A percentile compares a stretch with the other conserved stretches of the same genome.
phyloP scores from a whole-genome alignment of 208 protist species.

The Trypanosoma brucei region DNA sequence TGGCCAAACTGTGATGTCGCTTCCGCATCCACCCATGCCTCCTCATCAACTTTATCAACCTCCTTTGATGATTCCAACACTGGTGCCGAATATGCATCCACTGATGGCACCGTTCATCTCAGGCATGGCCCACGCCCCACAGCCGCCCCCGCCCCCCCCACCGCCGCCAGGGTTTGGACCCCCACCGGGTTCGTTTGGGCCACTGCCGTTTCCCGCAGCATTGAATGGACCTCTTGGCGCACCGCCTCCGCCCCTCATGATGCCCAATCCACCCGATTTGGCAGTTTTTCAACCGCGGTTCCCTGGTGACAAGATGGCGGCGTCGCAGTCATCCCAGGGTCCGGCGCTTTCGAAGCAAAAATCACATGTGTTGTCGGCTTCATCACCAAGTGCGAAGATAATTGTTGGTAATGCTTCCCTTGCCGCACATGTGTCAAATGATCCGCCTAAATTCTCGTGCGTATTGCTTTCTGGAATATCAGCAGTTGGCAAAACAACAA shows the following conservation, averaged over 20 bases:
- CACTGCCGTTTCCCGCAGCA: conserved; percentile 1
- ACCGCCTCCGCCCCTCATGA: conserved; percentile 27
- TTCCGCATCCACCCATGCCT: neutral
- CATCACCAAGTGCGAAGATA: conserved; percentile 25
- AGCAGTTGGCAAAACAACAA: conserved; percentile 71
- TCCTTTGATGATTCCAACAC: conserved; percentile 25
- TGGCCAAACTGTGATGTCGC: neutral
- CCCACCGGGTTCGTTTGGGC: conserved; percentile 14
- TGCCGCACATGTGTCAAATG: conserved; percentile 63
- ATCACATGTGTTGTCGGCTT: conserved; percentile 3
- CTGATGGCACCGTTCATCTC: conserved; percentile 17
- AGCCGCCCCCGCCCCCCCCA: conserved; percentile 5
- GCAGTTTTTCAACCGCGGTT: conserved; percentile 16
- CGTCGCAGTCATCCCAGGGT: neutral
- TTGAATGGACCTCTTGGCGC: conserved; percentile 11
- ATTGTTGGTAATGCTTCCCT: conserved; percentile 77
- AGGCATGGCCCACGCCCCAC: conserved; percentile 4
- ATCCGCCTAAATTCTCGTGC: conserved; percentile 83
- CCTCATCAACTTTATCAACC: conserved; percentile 24
- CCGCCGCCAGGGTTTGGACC: conserved; percentile 6
- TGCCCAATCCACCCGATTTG: conserved; percentile 24
- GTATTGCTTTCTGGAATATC: conserved; percentile 78
- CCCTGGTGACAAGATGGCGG: conserved; percentile 1
- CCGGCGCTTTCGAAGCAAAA: conserved; percentile 6
- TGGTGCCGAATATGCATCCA: conserved; percentile 20